A percentile compares a stretch with the other conserved stretches of the same genome.
Evolutionary conservation across 306 rosid species (phyloP).

Genomic region (cucumber (Cucumis sativus)): DNA sequence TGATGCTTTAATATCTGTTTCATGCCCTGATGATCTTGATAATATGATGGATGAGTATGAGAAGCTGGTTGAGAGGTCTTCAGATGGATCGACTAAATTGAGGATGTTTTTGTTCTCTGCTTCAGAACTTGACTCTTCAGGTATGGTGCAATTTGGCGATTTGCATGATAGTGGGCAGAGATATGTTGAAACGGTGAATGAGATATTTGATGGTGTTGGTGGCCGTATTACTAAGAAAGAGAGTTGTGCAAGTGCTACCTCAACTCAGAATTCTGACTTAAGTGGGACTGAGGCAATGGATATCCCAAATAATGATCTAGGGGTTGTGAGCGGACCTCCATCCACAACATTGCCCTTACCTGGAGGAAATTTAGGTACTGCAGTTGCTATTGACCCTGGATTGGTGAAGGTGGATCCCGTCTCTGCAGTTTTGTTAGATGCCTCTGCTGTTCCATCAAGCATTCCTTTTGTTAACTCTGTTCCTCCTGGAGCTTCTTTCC

Average conservation of each 20-base stretch:
- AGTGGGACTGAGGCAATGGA: constrained; percentile 50
- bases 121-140: constrained; percentile 43
- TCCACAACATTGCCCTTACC: constrained; percentile 22
- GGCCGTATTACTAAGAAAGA: constrained; percentile 39
- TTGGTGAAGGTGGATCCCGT: constrained; percentile 25
- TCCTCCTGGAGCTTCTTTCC: constrained; percentile 23
- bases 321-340: constrained; percentile 28
- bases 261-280: constrained; percentile 72
- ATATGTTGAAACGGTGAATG: constrained; percentile 82
- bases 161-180: constrained; percentile 47
- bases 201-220: constrained; percentile 28
- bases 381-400: constrained; percentile 28
- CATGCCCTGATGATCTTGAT: constrained; percentile 78
- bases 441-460: constrained; percentile 25
- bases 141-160: constrained; percentile 31
- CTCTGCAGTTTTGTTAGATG: constrained; percentile 24
- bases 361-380: constrained; percentile 23
- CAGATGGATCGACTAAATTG: constrained; percentile 65
- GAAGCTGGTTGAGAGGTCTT: constrained; percentile 53
- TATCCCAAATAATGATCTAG: constrained; percentile 28
- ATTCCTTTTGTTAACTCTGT: constrained; percentile 24
- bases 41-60: constrained; percentile 91
- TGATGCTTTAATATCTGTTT: constrained; percentile 73
- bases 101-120: constrained; percentile 67
- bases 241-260: constrained; percentile 58